Conservation (phyloP, 768 basidiomycete genomes). For the Boletellus ananiceps region DNA sequence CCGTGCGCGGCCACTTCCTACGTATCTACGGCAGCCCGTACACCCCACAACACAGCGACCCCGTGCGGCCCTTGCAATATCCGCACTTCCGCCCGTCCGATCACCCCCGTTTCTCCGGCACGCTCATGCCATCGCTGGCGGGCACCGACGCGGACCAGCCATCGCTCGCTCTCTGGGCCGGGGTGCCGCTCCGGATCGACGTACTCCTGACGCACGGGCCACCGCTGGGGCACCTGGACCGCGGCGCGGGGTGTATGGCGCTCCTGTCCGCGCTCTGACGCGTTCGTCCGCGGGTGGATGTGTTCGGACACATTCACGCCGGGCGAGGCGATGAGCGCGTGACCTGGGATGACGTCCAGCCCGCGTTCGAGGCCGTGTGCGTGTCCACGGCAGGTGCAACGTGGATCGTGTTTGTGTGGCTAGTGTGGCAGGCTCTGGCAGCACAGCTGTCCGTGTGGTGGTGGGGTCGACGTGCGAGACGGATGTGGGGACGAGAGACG, state of each 20-base stretch:
- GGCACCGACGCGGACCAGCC: background rate
- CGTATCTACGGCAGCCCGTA: slow-evolving; percentile 37
- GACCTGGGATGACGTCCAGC: slow-evolving; percentile 31
- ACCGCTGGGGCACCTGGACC: slow-evolving; percentile 33
- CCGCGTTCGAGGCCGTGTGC: slow-evolving; percentile 28
- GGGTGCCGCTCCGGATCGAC: slow-evolving; percentile 31
- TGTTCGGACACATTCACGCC: slow-evolving; percentile 42
- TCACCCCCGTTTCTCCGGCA: no score
- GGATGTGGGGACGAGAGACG: slow-evolving; percentile 15
- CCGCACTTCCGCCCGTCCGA: background rate
- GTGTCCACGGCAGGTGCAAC: slow-evolving; percentile 10
- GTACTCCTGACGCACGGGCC: slow-evolving; percentile 44
- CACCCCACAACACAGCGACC: slow-evolving; percentile 34
- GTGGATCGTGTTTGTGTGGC: slow-evolving; percentile 12
- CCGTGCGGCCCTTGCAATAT: slow-evolving; percentile 5
- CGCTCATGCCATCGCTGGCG: no score
- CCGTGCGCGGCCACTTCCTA: slow-evolving; percentile 29
- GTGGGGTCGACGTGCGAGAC: slow-evolving; percentile 9
- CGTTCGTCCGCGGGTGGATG: slow-evolving; percentile 34
- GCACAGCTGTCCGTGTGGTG: slow-evolving; percentile 1
- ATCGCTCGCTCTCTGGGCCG: slow-evolving; percentile 21
- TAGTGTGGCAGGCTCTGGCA: slow-evolving; percentile 10
- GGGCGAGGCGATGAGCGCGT: slow-evolving; percentile 32
- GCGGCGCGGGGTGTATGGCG: slow-evolving; percentile 28
- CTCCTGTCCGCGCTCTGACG: slow-evolving; percentile 33